A percentile compares a stretch with the other conserved stretches of the same genome.
Evolutionary conservation across 176 grass and related monocot species (phyloP).

Genomic region (Avena atlantica): DNA sequence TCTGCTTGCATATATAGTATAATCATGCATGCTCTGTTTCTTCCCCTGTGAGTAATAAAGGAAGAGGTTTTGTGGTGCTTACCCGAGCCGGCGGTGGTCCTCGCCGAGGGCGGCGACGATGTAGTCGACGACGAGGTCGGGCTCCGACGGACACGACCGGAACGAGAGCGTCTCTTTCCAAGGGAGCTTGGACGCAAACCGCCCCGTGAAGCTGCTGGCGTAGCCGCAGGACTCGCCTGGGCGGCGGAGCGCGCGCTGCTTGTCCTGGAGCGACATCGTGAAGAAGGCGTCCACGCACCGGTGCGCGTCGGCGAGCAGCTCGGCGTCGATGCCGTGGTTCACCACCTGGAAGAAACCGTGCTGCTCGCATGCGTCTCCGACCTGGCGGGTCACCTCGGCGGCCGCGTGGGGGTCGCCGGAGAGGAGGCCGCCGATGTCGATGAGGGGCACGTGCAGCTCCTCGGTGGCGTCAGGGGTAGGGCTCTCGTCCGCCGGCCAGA

Average conservation of each 20-base stretch:
- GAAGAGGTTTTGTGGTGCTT: not conserved
- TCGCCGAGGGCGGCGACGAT: slow-evolving; percentile 64
- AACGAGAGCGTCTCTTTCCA: slow-evolving; percentile 99
- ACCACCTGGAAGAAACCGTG: slow-evolving; percentile 98
- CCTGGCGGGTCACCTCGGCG: slow-evolving; percentile 39
- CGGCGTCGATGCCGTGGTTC: slow-evolving; percentile 76
- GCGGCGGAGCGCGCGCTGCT: slow-evolving; percentile 75
- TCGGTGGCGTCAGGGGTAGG: slow-evolving; percentile 55
- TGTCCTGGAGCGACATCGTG: slow-evolving; percentile 65
- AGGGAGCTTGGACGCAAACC: slow-evolving; percentile 81
- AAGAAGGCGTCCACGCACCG: slow-evolving; percentile 83
- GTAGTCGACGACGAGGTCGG: slow-evolving; percentile 57
- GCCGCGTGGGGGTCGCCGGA: slow-evolving; percentile 33
- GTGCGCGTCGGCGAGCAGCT: slow-evolving; percentile 66
- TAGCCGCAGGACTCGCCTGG: slow-evolving; percentile 86
- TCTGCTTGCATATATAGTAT: not conserved
- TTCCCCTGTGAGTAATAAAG: too few relatives aligned
- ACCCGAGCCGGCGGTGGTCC: slow-evolving; percentile 59
- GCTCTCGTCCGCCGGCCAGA: slow-evolving; percentile 80
- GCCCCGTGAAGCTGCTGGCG: slow-evolving; percentile 91
- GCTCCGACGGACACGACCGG: not conserved
- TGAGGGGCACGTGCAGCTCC: slow-evolving; percentile 74
- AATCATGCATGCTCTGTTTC: not conserved
- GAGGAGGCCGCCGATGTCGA: slow-evolving; percentile 70
- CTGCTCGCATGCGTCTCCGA: slow-evolving; percentile 56